Evolutionary conservation across 2,329 filamentous ascomycete species (phyloP).

Genomic region (Alternaria hordeiaustralica): DNA sequence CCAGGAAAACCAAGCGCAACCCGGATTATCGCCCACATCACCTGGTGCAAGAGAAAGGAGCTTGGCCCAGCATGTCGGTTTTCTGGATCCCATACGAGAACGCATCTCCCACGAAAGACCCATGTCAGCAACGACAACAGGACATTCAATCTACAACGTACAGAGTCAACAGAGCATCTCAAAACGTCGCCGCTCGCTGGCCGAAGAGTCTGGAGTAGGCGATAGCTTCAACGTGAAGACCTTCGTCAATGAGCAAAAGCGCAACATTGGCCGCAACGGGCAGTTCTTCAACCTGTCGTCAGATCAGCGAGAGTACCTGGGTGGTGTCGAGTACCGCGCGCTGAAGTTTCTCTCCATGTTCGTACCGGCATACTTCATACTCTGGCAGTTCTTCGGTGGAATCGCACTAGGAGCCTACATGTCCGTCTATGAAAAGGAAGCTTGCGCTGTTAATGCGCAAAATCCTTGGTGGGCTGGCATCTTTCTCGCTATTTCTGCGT

Average conservation of each 20-base stretch:
- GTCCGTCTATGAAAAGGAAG: constrained; percentile 26
- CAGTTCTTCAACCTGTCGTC: constrained; percentile 30
- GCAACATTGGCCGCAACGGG: constrained; percentile 27
- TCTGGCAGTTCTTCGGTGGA: constrained; percentile 27
- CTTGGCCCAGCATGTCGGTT: constrained; percentile 25
- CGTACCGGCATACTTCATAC: constrained; percentile 24
- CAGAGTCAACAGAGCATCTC: constrained; percentile 23
- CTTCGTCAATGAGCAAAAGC: constrained; percentile 30
- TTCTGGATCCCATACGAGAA: constrained; percentile 28
- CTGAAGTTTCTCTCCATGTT: constrained; percentile 29
- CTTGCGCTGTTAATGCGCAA: constrained; percentile 25
- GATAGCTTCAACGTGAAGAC: constrained; percentile 28
- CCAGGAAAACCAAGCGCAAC: constrained; percentile 1
- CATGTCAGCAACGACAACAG: constrained; percentile 23
- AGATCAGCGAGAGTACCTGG: constrained; percentile 29
- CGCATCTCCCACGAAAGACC: constrained; percentile 20
- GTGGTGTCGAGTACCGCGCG: constrained; percentile 29
- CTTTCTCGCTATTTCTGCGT: constrained; percentile 25
- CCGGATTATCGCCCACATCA: constrained; percentile 12
- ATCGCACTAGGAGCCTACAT: constrained; percentile 29
- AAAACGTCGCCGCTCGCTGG: constrained; percentile 21
- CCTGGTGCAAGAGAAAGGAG: constrained; percentile 12
- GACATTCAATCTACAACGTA: constrained; percentile 28
- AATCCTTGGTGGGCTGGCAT: constrained; percentile 25
- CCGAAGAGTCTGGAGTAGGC: constrained; percentile 19